Evolutionary conservation across 768 basidiomycete species (phyloP), one percentile per base, ranked within the genome.

Genomic region (Lentinula aciculospora): DNA sequence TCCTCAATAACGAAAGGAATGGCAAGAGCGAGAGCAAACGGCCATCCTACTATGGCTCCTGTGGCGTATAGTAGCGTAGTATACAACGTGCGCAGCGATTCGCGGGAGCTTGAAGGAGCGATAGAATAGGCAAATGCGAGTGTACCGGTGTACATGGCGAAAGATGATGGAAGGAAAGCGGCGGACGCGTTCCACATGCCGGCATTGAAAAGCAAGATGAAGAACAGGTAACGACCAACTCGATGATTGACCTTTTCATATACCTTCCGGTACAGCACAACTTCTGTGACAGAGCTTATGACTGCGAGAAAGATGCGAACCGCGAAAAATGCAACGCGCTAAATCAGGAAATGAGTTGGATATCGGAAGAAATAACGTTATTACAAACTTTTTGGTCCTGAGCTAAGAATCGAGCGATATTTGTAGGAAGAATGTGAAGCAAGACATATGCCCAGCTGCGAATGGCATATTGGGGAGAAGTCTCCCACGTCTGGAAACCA

Each of bases 401-500:
- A 23, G 83, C 76, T 19, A 85, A 60, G 40, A 82, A 72, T 70
- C 3, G 71, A 13, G 85, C 77, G 10, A 92, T 57, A 60, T 78
- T 83, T 36, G 84, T 79, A 5, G 86, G 85, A 0, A 86, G 69
- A n/a, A 85, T 65, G 67, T 98, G 94, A 15, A 97, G 67, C 37
- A 93, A 67, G 57, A 97, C 83, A 71, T 98, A 98, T 10, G 93
- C 84, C 93, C 94, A 98, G 62, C 93, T 95, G 62, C 97, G 80
- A 62, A 99, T 85, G n/a, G 94, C 85, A 67, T 87, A 97, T 53
- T 80, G 74, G 10, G 97, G 94, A 8, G 94, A 90, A 4, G 92
- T 83, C 68, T 99, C 97, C 97, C 97, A 99, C 0, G 97, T 98
- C 72, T 98, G 96, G 71, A 99, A 98, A 7, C 91, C 97, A 60